Conservation (phyloP, 1,284 basidiomycete genomes). For the Phylloporus sp. region DNA sequence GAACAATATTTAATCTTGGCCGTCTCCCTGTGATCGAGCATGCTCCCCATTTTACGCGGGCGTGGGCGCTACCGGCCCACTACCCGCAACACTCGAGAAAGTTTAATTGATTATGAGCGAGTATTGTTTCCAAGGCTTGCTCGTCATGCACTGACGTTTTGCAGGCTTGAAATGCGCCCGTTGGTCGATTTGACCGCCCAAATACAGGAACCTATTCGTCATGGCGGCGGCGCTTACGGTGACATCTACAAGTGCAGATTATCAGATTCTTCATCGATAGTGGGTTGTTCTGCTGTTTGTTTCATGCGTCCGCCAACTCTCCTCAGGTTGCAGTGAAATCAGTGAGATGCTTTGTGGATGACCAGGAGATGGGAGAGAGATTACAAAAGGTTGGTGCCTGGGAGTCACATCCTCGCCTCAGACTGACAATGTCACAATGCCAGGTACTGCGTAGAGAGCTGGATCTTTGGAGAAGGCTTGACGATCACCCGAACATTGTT, state of each 20-base stretch:
- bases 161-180: neutral
- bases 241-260: conserved; percentile 10
- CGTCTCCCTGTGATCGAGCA: no score
- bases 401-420: neutral
- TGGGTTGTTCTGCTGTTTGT: neutral
- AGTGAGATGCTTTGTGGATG: neutral
- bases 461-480: conserved; percentile 7
- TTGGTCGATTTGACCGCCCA: conserved; percentile 5
- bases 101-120: neutral
- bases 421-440: neutral
- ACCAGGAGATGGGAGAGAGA: neutral
- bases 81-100: neutral
- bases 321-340: neutral
- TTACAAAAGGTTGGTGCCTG: neutral
- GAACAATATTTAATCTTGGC: no score
- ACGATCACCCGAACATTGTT: conserved; percentile 9
- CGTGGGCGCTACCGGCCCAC: no score
- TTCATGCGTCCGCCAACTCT: neutral
- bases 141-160: neutral
- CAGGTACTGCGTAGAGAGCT: conserved; percentile 9
- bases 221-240: neutral
- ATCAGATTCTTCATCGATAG: neutral
- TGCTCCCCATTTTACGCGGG: no score
- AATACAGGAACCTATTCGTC: neutral
- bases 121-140: neutral